phyloP scores from a whole-genome alignment of 305 asterid species.

The Fraxinus platypoda region DNA sequence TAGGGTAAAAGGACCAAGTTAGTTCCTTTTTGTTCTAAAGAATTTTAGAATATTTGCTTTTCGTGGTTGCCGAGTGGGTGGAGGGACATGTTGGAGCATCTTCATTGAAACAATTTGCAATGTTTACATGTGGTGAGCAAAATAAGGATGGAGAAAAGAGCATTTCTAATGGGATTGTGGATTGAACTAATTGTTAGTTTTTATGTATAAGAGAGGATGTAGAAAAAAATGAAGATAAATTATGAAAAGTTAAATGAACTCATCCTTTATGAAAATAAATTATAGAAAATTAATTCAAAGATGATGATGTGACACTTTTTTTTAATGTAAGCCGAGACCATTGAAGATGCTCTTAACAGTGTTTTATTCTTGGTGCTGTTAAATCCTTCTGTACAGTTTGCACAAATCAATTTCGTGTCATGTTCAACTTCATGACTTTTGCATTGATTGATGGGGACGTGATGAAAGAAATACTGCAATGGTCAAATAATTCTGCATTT shows the following conservation, averaged over 20 bases:
- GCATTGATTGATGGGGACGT: neutral
- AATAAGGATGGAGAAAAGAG: neutral
- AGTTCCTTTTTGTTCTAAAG: conserved; percentile 14
- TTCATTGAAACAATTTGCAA: too few relatives aligned
- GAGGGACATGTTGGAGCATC: neutral
- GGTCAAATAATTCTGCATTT: neutral
- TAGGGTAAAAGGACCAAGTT: conserved; percentile 31
- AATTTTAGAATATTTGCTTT: conserved; percentile 17
- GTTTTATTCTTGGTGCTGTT: conserved; percentile 4
- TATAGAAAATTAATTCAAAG: neutral
- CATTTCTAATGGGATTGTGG: neutral
- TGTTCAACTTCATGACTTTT: neutral
- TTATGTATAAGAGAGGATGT: too few relatives aligned
- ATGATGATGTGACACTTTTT: neutral
- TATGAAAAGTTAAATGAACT: too few relatives aligned
- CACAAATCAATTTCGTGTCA: neutral
- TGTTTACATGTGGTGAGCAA: too few relatives aligned
- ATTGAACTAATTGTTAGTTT: too few relatives aligned
- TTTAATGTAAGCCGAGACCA: too few relatives aligned
- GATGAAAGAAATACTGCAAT: neutral
- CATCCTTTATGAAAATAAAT: neutral
- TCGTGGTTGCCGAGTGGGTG: conserved; percentile 19
- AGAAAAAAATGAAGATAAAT: too few relatives aligned
- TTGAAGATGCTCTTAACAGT: neutral
- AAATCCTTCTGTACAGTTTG: neutral